Conservation (phyloP, 139 green algal genomes). For the Gonium pectorale region DNA sequence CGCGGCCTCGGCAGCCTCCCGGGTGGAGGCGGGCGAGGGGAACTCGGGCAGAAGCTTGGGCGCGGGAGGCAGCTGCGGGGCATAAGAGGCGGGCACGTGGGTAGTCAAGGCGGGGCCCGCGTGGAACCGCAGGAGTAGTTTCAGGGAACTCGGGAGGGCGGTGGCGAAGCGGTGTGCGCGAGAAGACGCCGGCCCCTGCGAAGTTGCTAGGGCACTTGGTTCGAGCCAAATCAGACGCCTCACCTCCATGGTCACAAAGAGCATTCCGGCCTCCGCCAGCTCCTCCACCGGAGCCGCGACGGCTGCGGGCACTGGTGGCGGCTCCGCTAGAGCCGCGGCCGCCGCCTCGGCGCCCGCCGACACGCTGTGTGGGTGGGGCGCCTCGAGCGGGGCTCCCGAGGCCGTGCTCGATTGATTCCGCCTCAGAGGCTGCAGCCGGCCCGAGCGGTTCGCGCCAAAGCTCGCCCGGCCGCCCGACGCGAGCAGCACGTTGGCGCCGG, state of each 20-base stretch:
- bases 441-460: background rate
- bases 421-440: slow-evolving; percentile 12
- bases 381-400: background rate
- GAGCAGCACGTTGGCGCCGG: slow-evolving; percentile 17
- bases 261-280: background rate
- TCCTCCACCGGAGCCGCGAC: background rate
- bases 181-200: too few relatives aligned
- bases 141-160: too few relatives aligned
- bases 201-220: too few relatives aligned
- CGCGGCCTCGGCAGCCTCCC: slow-evolving; percentile 11
- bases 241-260: slow-evolving; percentile 32
- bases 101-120: background rate
- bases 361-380: background rate
- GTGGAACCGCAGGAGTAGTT: too few relatives aligned
- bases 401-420: background rate
- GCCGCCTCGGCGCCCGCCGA: background rate
- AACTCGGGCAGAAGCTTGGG: slow-evolving; percentile 42
- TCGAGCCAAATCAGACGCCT: too few relatives aligned
- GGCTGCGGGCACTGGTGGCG: background rate
- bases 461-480: background rate
- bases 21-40: background rate
- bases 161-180: too few relatives aligned
- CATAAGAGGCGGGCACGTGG: background rate
- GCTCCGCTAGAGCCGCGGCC: background rate
- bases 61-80: slow-evolving; percentile 16